These are phyloP conservation scores for Ceratobasidium sp. DNA, from an alignment of 1,284 basidiomycete species.

Conservation along the genomic window DNA sequence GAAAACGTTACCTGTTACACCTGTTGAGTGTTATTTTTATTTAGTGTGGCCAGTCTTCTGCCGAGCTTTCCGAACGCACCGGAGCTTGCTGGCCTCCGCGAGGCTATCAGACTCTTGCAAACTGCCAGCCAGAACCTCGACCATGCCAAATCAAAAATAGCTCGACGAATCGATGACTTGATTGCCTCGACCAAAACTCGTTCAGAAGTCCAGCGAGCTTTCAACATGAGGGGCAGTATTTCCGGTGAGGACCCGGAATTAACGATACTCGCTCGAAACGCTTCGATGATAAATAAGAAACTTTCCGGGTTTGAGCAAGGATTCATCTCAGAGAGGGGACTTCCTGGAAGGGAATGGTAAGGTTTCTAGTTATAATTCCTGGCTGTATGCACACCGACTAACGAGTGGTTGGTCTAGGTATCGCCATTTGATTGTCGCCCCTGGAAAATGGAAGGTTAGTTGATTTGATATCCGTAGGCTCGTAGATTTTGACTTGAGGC, in stretches of 20 bases:
- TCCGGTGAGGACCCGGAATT: background rate
- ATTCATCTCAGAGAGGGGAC: constrained; percentile 80
- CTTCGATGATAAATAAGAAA: constrained; percentile 72
- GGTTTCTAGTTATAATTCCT: background rate
- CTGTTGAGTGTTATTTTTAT: background rate
- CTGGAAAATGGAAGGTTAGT: constrained; percentile 3
- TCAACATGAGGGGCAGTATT: background rate
- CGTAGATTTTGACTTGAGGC: constrained; percentile 10
- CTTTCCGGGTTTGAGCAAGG: constrained; percentile 80
- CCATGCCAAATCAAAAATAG: constrained; percentile 52
- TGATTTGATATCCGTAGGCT: background rate
- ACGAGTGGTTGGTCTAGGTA: background rate
- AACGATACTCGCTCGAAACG: constrained; percentile 40
- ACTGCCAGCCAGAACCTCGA: constrained; percentile 64
- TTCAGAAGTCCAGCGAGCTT: background rate
- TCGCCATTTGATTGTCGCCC: background rate
- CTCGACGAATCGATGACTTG: background rate
- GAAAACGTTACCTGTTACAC: background rate
- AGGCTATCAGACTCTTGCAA: constrained; percentile 60
- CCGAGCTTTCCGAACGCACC: constrained; percentile 47
- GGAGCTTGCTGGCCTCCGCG: constrained; percentile 58
- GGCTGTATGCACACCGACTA: background rate
- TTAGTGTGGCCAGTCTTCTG: constrained; percentile 60
- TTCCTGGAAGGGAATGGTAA: constrained; percentile 62
- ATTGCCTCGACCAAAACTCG: background rate